These are phyloP conservation scores for Diaporthe vaccinii DNA, from an alignment of 2,329 filamentous ascomycete genomes.

Conservation along the genomic window DNA sequence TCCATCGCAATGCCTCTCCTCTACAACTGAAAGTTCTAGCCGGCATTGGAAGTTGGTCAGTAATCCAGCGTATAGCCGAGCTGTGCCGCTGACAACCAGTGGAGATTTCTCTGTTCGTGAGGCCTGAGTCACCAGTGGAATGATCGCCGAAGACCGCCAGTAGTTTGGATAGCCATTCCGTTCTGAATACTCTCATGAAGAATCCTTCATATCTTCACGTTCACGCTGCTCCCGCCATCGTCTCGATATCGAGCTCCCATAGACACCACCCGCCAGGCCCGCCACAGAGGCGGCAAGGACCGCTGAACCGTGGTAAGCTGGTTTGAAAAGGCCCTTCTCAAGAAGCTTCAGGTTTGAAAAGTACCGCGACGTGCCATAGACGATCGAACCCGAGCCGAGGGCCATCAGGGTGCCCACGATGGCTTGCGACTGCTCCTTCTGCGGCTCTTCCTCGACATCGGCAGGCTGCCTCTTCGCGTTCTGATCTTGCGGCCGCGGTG, in stretches of 20 bases:
- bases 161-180: neutral
- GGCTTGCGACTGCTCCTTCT: conserved; percentile 51
- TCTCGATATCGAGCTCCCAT: conserved; percentile 45
- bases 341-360: conserved; percentile 58
- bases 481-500: conserved; percentile 40
- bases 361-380: conserved; percentile 62
- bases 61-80: neutral
- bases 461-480: conserved; percentile 22
- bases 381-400: conserved; percentile 59
- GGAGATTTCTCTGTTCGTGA: neutral
- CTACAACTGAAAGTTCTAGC: neutral
- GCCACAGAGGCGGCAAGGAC: conserved; percentile 49
- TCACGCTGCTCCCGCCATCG: conserved; percentile 42
- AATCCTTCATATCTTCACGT: conserved; percentile 35
- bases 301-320: conserved; percentile 50
- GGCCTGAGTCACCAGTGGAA: neutral
- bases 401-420: conserved; percentile 58
- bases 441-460: conserved; percentile 42
- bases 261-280: conserved; percentile 49
- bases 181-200: neutral
- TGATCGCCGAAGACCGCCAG: too few species aligned
- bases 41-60: neutral
- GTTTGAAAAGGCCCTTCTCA: conserved; percentile 58
- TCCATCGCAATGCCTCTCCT: neutral
- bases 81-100: neutral